Base-by-base conservation (phyloP, 305 asterid genomes). In the Lippia alba region DNA sequence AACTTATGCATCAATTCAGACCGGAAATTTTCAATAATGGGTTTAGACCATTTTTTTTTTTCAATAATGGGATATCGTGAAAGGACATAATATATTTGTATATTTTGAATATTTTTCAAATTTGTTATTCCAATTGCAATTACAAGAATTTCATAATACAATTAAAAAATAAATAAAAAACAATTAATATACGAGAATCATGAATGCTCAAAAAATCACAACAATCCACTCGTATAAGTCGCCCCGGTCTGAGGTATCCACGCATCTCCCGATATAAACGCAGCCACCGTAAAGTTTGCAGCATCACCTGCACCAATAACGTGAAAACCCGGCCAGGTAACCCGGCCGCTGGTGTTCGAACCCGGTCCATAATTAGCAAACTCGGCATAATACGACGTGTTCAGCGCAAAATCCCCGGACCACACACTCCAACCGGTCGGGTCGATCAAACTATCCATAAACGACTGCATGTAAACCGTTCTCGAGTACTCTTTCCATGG, bases 401-500 rank as follows among this genome's bases (percentile, higher is more conserved):
- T 81, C 0, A 90, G 57, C 0, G 94, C 95, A 15, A 81, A 81
- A 70, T 83, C 81, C 0, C 89, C 96, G 0, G 91, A 74, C 97
- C 97, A 92, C 0, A 69, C 44, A 0, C 72, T 61, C 97, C 97
- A 92, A 1, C 97, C 96, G 5, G 67, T 76, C 4, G 97, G 91
- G 50, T 70, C 44, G 0, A 89, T 49, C 67, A 82, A 56, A 8
- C 81, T 61, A 4, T 50, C 97, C 74, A 89, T 15, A 24, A 56
- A 73, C 11, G 93, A 74, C 61, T 78, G 80, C 89, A 87, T 81
- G 32, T 77, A 84, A 39, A 91, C 84, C 0, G 92, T 82, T 71
- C 91, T 76, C 0, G 97, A 91, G 50, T 83, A 87, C 6, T 84
- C 82, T 20, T 85, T 89, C 96, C 97, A 91, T 0, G 96, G 97